phyloP scores from a whole-genome alignment of 805 yeast species.

The Grigorovia humatica region DNA sequence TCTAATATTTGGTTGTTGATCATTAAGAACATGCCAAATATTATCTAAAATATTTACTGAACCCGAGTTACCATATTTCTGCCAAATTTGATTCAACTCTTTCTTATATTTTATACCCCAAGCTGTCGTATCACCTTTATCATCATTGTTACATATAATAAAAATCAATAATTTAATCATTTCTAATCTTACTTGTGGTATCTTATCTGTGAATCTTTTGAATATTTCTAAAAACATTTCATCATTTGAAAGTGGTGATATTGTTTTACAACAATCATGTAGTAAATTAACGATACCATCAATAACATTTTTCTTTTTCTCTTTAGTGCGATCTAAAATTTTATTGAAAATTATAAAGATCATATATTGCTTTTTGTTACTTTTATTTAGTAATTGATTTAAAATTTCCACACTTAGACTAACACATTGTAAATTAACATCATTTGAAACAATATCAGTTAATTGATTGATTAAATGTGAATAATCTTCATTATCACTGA shows the following conservation, averaged over 20 bases:
- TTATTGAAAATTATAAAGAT: slow-evolving; percentile 42
- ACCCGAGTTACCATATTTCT: slow-evolving; percentile 13
- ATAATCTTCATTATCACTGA: slow-evolving; percentile 42
- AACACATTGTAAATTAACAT: slow-evolving; percentile 83
- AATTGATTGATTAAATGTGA: slow-evolving; percentile 43
- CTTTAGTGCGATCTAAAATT: slow-evolving; percentile 74
- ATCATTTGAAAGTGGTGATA: slow-evolving; percentile 10
- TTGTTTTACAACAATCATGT: background rate
- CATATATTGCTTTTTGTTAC: slow-evolving; percentile 43
- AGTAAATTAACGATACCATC: slow-evolving; percentile 26
- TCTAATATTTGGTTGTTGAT: slow-evolving; percentile 78
- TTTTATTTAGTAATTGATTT: slow-evolving; percentile 42
- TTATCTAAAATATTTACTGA: slow-evolving; percentile 31
- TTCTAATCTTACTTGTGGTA: slow-evolving; percentile 73
- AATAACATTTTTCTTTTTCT: slow-evolving; percentile 69
- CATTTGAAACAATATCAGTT: slow-evolving; percentile 61
- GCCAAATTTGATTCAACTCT: slow-evolving; percentile 5
- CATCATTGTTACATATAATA: slow-evolving; percentile 25
- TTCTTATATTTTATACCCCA: slow-evolving; percentile 2
- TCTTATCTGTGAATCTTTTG: slow-evolving; percentile 57
- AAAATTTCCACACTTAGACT: slow-evolving; percentile 60
- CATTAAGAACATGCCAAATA: slow-evolving; percentile 42
- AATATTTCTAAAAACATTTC: slow-evolving; percentile 48
- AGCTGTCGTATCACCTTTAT: background rate
- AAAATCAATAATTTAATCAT: slow-evolving; percentile 54